These are phyloP conservation scores for Neofusicoccum sp. DNA, from an alignment of 2,329 filamentous ascomycete genomes.

Conservation along the genomic window DNA sequence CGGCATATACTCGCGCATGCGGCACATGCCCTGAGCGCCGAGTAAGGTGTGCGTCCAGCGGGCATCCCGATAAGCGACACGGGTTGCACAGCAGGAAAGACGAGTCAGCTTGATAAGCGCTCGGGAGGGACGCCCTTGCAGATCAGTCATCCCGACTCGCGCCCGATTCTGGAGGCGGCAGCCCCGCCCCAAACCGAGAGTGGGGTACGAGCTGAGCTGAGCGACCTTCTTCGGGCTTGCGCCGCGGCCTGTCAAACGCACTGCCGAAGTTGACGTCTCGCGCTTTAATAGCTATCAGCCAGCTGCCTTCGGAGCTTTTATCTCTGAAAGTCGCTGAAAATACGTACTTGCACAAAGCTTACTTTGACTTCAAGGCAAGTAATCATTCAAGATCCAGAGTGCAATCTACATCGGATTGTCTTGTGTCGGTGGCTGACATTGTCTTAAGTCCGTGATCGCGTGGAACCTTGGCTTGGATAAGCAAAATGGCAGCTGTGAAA, in stretches of 20 bases:
- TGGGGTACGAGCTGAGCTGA: conserved; percentile 1
- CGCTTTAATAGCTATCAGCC: conserved; percentile 4
- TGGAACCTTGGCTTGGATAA: neutral
- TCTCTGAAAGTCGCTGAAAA: too few species aligned
- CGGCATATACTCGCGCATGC: neutral
- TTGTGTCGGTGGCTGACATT: neutral
- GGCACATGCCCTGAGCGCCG: neutral
- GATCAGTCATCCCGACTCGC: neutral
- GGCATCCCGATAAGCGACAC: conserved; percentile 6
- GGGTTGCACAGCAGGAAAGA: neutral
- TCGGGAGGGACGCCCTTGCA: neutral
- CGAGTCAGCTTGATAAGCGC: conserved; percentile 14
- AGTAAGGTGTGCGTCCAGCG: neutral
- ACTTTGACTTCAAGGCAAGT: neutral
- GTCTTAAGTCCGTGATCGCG: neutral
- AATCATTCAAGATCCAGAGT: neutral
- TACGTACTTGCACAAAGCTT: too few species aligned
- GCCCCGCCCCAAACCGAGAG: conserved; percentile 12
- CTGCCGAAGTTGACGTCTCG: conserved; percentile 8
- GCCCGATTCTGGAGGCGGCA: neutral
- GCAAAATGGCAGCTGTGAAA: neutral
- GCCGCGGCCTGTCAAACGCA: neutral
- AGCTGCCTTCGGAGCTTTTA: neutral
- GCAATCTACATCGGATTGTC: neutral
- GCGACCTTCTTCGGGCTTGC: neutral